These are phyloP conservation scores for Pseudovirgaria hyperparasitica DNA, from an alignment of 2,329 filamentous ascomycete genomes.

Conservation along the genomic window DNA sequence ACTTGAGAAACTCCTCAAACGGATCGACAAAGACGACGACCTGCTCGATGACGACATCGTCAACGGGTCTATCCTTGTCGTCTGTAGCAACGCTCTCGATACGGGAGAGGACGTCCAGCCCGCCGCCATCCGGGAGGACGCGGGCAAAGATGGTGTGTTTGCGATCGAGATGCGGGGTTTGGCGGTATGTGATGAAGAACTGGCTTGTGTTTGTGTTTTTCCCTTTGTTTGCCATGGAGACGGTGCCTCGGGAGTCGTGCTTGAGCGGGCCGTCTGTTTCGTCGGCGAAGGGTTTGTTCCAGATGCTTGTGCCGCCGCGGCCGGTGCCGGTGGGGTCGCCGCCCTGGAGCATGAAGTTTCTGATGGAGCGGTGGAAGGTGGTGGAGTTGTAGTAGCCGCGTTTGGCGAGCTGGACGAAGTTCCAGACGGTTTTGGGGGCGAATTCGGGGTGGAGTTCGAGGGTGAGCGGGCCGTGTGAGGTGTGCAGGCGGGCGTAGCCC, in stretches of 20 bases:
- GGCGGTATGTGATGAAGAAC: constrained; percentile 86
- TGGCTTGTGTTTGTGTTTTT: constrained; percentile 95
- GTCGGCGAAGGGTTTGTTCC: constrained; percentile 89
- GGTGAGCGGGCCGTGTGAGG: constrained; percentile 72
- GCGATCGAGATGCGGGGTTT: constrained; percentile 72
- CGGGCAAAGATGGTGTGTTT: constrained; percentile 97
- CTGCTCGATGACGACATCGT: constrained; percentile 70
- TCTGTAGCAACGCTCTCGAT: constrained; percentile 71
- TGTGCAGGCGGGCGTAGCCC: constrained; percentile 83
- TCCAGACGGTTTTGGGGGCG: constrained; percentile 91
- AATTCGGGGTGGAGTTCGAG: constrained; percentile 84
- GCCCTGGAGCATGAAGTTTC: constrained; percentile 95
- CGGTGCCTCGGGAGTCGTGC: constrained; percentile 67
- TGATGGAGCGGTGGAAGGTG: constrained; percentile 84
- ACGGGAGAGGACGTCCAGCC: constrained; percentile 54
- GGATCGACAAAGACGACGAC: constrained; percentile 84
- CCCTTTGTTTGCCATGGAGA: constrained; percentile 97
- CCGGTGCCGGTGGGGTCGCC: constrained; percentile 90
- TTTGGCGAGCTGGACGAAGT: constrained; percentile 79
- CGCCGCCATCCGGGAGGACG: constrained; percentile 72
- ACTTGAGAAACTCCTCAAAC: constrained; percentile 81
- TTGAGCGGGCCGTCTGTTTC: constrained; percentile 81
- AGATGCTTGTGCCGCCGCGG: constrained; percentile 77
- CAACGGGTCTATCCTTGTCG: constrained; percentile 58
- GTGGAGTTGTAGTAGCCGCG: constrained; percentile 82